phyloP scores from a whole-genome alignment of 2,329 filamentous ascomycete species.

The Pseudogymnoascus sp. region DNA sequence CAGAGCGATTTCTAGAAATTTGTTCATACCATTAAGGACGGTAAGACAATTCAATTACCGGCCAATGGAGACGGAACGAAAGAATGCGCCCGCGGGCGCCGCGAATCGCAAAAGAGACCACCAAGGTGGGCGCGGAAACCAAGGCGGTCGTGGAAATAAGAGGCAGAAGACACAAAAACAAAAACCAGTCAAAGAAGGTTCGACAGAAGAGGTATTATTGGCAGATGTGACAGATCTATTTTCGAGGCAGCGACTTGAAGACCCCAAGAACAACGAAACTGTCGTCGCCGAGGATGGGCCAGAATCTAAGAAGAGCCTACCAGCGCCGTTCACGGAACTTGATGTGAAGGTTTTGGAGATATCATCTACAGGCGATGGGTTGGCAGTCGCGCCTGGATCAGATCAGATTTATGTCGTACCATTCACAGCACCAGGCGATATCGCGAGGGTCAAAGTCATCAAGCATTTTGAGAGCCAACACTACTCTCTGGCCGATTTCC shows the following conservation, averaged over 20 bases:
- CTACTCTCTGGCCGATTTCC: constrained; percentile 74
- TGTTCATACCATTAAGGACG: not conserved
- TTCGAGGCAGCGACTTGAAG: constrained; percentile 30
- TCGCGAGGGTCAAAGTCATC: constrained; percentile 69
- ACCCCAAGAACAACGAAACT: constrained; percentile 25
- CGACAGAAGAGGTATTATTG: constrained; percentile 59
- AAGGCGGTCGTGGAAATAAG: constrained; percentile 33
- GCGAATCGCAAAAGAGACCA: constrained; percentile 6
- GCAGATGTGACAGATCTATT: constrained; percentile 54
- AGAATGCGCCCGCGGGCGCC: constrained; percentile 1
- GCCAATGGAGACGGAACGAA: not conserved
- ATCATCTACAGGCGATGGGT: constrained; percentile 86
- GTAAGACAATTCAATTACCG: constrained; percentile 1
- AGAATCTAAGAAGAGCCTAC: constrained; percentile 37
- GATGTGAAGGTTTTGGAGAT: constrained; percentile 75
- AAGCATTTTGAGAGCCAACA: constrained; percentile 58
- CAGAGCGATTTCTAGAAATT: not conserved
- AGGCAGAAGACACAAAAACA: constrained; percentile 50
- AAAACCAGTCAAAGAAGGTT: constrained; percentile 49
- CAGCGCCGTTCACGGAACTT: constrained; percentile 65
- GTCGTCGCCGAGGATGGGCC: constrained; percentile 19
- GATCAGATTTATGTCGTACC: constrained; percentile 73
- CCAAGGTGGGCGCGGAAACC: constrained; percentile 11
- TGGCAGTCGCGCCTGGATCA: constrained; percentile 64
- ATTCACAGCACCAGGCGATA: constrained; percentile 81